phyloP scores from a whole-genome alignment of 352 stramenopile genomes.

The Pythium chondricola region DNA sequence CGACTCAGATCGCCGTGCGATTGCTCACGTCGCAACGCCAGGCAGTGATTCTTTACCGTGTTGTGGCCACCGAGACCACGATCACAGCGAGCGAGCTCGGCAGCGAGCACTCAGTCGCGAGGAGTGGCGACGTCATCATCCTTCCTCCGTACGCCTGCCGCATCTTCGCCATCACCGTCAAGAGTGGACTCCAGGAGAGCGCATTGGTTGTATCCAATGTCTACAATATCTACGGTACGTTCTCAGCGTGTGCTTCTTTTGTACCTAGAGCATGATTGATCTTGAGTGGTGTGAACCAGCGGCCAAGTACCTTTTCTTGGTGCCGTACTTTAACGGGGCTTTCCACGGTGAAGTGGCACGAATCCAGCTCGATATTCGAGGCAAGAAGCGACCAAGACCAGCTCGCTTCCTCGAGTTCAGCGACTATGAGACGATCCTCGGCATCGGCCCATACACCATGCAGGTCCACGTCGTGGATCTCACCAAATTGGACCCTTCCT shows the following conservation, averaged over 20 bases:
- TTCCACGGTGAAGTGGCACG: conserved; percentile 62
- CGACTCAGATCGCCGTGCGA: conserved; percentile 45
- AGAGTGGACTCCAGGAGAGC: conserved; percentile 54
- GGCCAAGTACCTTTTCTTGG: conserved; percentile 63
- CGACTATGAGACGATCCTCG: conserved; percentile 57
- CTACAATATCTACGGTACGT: conserved; percentile 60
- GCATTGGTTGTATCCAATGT: conserved; percentile 36
- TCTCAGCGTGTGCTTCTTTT: background rate
- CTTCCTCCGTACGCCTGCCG: conserved; percentile 52
- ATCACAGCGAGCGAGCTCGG: conserved; percentile 21
- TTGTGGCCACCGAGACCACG: conserved; percentile 19
- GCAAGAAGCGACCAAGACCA: conserved; percentile 66
- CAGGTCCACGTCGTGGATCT: conserved; percentile 63
- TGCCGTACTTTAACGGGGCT: conserved; percentile 61
- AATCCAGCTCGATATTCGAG: conserved; percentile 64
- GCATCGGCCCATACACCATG: conserved; percentile 54
- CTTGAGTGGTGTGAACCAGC: conserved; percentile 22
- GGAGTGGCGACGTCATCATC: conserved; percentile 40
- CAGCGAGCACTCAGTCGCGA: conserved; percentile 17
- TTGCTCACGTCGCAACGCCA: conserved; percentile 48
- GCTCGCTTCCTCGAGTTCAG: conserved; percentile 77
- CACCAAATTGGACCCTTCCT: conserved; percentile 30
- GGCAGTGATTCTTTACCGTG: conserved; percentile 54
- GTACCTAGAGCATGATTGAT: background rate
- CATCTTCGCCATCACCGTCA: conserved; percentile 56